Base-by-base conservation (phyloP, 768 basidiomycete species). In the Amanita rubescens region DNA sequence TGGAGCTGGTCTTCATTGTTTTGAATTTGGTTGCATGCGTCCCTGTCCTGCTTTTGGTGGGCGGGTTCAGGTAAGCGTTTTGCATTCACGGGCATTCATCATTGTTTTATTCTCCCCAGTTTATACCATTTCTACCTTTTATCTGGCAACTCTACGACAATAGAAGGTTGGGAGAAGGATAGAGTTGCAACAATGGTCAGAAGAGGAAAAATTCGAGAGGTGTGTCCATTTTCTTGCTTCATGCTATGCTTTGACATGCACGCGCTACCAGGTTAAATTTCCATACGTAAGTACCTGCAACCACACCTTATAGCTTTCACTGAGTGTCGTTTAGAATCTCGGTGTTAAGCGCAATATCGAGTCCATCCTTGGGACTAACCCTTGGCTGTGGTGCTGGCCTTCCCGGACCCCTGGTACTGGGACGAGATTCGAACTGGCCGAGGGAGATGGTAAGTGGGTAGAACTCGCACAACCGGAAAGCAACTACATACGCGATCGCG, bases 81-180 rank as follows among this genome's bases (percentile, higher is more conserved):
- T 46, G 32, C n/a, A 37, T 14, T 15, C 30, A 11, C 25, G 38
- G 41, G 15, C 17, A 32, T 12, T 20, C 25, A 20, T 58, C 25
- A 50, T 43, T 41, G 55, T 25, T 48, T 32, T 15, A 24, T 42
- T 48, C 43, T 25, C 49, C 37, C 43, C 7, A 93, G 92, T 50
- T 53, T 97, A 19, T 98, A 94, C 63, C 96, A 98, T 59, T 81
- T 94, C 57, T 87, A 85, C 62, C 75, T 79, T 47, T 66, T 97
- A 24, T 60, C 78, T 5, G 77, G 77, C 9, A 99, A 99, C 67
- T 82, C 85, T 2, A 99, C 95, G 0, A 98, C 96, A 0, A 97
- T 99, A 47, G 96, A 99, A 70, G 84, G 88, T 0, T 95, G 91
- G 90, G 96, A 99, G 68, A 98, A 98, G 69, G 94, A 98, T 63